Evolutionary conservation across 768 basidiomycete species (phyloP).

Genomic region (Cubamyces sp.): DNA sequence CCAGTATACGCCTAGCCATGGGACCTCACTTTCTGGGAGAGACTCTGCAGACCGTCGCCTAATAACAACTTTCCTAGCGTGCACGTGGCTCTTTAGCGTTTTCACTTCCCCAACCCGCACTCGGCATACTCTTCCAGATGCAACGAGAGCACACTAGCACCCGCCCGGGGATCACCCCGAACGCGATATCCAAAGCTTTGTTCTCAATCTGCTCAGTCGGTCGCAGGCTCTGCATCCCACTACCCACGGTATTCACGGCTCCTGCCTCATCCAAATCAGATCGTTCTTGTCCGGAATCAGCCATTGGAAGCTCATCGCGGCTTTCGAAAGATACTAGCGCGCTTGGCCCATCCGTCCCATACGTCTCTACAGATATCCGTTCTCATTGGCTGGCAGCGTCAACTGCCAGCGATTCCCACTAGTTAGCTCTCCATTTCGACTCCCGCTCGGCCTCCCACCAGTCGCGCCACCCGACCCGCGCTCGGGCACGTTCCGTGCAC

Average conservation of each 20-base stretch:
- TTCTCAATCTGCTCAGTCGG: neutral
- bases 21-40: neutral
- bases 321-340: slow-evolving; percentile 5
- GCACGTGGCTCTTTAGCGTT: slow-evolving; percentile 8
- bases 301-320: neutral
- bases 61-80: neutral
- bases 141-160: slow-evolving; percentile 11
- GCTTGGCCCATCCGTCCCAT: neutral
- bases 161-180: neutral
- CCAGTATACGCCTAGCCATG: no score
- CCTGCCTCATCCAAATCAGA: slow-evolving; percentile 4
- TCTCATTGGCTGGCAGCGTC: neutral
- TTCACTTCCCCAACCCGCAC: neutral
- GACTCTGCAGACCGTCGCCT: neutral
- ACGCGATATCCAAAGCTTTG: neutral
- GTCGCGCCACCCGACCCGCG: neutral
- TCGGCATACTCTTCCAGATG: slow-evolving; percentile 4
- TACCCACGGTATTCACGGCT: slow-evolving; percentile 17
- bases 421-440: neutral
- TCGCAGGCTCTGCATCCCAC: slow-evolving; percentile 1
- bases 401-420: neutral
- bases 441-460: neutral
- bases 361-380: neutral
- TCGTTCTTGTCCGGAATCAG: neutral
- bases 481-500: neutral